Base-by-base conservation (phyloP, 2,329 filamentous ascomycete genomes). In the Fusarium globosum region DNA sequence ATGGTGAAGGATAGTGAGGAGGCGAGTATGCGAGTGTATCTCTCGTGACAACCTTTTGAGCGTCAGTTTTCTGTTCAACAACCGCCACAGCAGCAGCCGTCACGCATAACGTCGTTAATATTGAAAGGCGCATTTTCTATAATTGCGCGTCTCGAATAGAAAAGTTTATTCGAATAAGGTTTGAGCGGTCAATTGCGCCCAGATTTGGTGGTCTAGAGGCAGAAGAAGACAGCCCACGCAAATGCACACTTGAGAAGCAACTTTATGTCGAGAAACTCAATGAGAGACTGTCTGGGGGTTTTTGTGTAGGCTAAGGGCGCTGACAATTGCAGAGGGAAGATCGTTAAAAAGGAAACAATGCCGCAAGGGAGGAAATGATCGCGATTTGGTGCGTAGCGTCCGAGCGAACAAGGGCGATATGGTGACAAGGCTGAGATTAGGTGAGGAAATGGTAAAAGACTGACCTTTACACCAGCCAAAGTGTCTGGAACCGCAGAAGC, bases 1-100 rank as follows among this genome's bases (percentile, higher is more conserved):
- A 97, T 85, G 95, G 95, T 35, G 94, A 95, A 2, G 95, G 95
- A 79, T 97, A 97, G 79, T 88, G 89, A 6, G 94, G 93, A 18
- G 82, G 83, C 7, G 87, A 89, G 36, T 77, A 72, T 8, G 84
- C 83, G 20, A 84, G 80, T 38, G 65, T 63, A 41, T 68, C 46
- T 30, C 71, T 66, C 30, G 58, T 48, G 18, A 65, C 41, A 55
- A 71, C 26, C 76, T 82, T 57, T 56, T 73, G 65, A 45, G 64
- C 6, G 71, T 81, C 65, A 80, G 79, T 74, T 42, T 64, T 49
- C 16, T 70, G 46, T 41, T 58, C 61, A 35, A 73, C 30, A 30
- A 46, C 56, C 21, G 64, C 46, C 10, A 76, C 52, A 23, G 26
- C 36, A 28, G 42, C 20, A 14, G 30, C 14, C 13, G 60, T 16